Conservation (phyloP, 2,329 filamentous ascomycete species). For the Trichothecium roseum region DNA sequence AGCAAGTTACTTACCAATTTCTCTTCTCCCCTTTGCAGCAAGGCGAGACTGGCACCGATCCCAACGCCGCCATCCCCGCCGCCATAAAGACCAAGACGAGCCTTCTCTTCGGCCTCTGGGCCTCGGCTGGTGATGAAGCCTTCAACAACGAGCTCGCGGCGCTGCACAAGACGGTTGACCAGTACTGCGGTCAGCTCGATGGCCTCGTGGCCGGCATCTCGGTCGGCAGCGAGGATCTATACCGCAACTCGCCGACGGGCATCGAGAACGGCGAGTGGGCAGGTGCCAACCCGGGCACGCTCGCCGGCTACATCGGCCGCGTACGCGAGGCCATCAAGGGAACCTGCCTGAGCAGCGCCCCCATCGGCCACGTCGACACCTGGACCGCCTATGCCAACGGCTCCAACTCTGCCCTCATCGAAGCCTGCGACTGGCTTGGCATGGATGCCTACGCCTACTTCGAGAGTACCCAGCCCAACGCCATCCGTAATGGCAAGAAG, state of each 20-base stretch:
- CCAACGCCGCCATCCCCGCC: conserved; percentile 67
- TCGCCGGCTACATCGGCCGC: conserved; percentile 61
- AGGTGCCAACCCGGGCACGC: conserved; percentile 50
- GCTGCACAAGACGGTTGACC: conserved; percentile 55
- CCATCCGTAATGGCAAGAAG: conserved; percentile 49
- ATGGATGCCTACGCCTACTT: conserved; percentile 83
- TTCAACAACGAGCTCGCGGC: conserved; percentile 68
- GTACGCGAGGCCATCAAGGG: conserved; percentile 53
- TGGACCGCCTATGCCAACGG: conserved; percentile 72
- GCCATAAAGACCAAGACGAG: conserved; percentile 71
- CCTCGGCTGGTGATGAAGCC: conserved; percentile 50
- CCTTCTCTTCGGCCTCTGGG: conserved; percentile 78
- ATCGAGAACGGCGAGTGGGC: conserved; percentile 49
- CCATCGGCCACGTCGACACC: conserved; percentile 80
- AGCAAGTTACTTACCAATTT: too few species aligned
- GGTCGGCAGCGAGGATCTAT: conserved; percentile 78
- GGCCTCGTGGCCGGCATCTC: conserved; percentile 70
- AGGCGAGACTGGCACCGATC: conserved; percentile 50
- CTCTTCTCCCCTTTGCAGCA: conserved; percentile 40
- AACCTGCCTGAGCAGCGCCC: conserved; percentile 45
- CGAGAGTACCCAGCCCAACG: conserved; percentile 58
- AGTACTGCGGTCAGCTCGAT: conserved; percentile 57
- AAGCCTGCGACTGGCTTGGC: conserved; percentile 67
- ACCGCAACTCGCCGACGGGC: conserved; percentile 65
- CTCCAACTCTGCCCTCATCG: conserved; percentile 60